Conservation (phyloP, 2,329 filamentous ascomycete species). For the Fragosphaeria purpurea region DNA sequence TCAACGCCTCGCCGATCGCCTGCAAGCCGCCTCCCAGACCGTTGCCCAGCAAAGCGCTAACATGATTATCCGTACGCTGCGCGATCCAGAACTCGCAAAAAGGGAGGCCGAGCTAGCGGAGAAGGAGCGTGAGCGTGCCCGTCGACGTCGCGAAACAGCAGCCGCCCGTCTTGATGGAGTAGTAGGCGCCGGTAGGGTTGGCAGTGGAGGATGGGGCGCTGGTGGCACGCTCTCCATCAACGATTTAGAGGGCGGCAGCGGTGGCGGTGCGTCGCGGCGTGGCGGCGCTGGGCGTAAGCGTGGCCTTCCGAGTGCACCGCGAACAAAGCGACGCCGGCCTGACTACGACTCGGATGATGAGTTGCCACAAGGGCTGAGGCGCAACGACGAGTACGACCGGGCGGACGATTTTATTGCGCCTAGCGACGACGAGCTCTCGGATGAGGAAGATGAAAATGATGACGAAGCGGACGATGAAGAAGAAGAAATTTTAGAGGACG, state of each 20-base stretch:
- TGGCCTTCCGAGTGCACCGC: slow-evolving; percentile 34
- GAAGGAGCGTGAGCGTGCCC: slow-evolving; percentile 59
- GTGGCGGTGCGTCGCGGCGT: slow-evolving; percentile 21
- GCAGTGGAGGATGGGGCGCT: slow-evolving; percentile 25
- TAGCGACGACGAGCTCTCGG: slow-evolving; percentile 58
- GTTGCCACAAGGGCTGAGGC: slow-evolving; percentile 47
- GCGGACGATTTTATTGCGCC: slow-evolving; percentile 70
- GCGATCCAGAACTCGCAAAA: slow-evolving; percentile 67
- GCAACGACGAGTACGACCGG: slow-evolving; percentile 67
- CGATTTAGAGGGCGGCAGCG: slow-evolving; percentile 50
- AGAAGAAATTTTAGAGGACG: slow-evolving; percentile 47
- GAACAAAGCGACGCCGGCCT: slow-evolving; percentile 42
- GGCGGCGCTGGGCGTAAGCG: slow-evolving; percentile 43
- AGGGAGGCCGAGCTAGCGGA: slow-evolving; percentile 64
- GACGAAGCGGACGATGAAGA: slow-evolving; percentile 48
- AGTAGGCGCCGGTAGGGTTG: slow-evolving; percentile 26
- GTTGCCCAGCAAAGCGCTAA: slow-evolving; percentile 40
- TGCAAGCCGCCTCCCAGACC: slow-evolving; percentile 53
- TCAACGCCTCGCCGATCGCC: slow-evolving; percentile 54
- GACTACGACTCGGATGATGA: slow-evolving; percentile 75
- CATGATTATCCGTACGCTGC: slow-evolving; percentile 59
- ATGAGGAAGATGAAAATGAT: slow-evolving; percentile 49
- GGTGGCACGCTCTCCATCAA: slow-evolving; percentile 52
- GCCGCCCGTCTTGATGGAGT: slow-evolving; percentile 54
- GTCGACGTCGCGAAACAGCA: slow-evolving; percentile 58